Evolutionary conservation across 805 yeast genomes (phyloP).

Genomic region (Yamadazyma akitaensis): DNA sequence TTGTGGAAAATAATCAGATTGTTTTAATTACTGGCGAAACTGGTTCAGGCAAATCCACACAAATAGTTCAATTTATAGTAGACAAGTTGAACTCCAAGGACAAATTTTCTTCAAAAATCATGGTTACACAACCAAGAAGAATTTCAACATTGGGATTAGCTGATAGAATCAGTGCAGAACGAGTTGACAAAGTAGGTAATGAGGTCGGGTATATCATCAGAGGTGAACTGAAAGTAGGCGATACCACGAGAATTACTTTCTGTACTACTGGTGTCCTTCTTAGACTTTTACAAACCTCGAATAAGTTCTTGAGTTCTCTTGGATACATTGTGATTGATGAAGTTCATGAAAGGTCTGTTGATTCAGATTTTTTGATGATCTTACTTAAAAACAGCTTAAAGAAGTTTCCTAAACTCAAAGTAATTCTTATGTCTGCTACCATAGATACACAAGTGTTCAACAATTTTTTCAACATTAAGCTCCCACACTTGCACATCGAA

Average conservation of each 20-base stretch:
- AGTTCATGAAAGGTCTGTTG: constrained; percentile 95
- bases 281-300: constrained; percentile 65
- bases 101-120: constrained; percentile 54
- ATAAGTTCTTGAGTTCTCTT: constrained; percentile 48
- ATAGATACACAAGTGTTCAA: constrained; percentile 69
- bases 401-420: constrained; percentile 52
- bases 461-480: constrained; percentile 53
- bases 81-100: constrained; percentile 56
- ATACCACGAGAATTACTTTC: constrained; percentile 70
- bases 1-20: constrained; percentile 58
- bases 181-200: constrained; percentile 59
- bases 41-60: constrained; percentile 97
- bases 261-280: constrained; percentile 91
- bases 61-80: constrained; percentile 82
- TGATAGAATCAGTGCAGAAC: constrained; percentile 84
- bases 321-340: constrained; percentile 84
- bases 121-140: constrained; percentile 95
- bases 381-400: constrained; percentile 61
- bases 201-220: constrained; percentile 89
- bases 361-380: constrained; percentile 79
- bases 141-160: constrained; percentile 94
- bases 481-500: constrained; percentile 74
- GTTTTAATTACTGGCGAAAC: constrained; percentile 92
- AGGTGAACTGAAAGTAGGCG: constrained; percentile 73
- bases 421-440: constrained; percentile 92